Evolutionary conservation across 2,329 filamentous ascomycete species (phyloP), one percentile per base, ranked within the genome.

Genomic region (Pyrenophora teres): DNA sequence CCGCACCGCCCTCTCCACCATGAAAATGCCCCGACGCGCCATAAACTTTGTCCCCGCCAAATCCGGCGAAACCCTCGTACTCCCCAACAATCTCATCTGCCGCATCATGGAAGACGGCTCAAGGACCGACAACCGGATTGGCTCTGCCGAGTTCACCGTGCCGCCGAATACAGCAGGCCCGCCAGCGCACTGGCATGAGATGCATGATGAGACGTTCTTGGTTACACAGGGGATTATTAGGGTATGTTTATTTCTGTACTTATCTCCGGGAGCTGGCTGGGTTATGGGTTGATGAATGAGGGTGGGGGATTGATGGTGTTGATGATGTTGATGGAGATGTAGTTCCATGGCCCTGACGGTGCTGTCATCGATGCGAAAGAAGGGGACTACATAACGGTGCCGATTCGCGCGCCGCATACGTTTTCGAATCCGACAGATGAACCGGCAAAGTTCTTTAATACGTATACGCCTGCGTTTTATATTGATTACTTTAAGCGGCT

Each of bases 401-500:
- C 82, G 1, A 78, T 77, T 31, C 76, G 81, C 6, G 77, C 78
- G 10, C 81, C 82, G 8, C 81, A 84, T 62, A 83, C 80, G 0
- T 84, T 85, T 67, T 76, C 71, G 43, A 84, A 85, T 49, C 79
- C 82, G 0, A 78, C 76, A 37, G 78, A 82, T 40, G 75, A 80
- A 57, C 80, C 82, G 54, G 78, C 80, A 3, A 77, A 76, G 56
- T 81, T 85, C 64, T 77, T 83, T 73, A 84, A 83, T 63, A 84
- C 82, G 0, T 81, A 77, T 50, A 84, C 80, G 19, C 82, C 82
- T 0, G 78, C 78, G 2, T 83, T 81, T 58, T 83, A 83, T 59
- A 80, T 84, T 56, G 79, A 82, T 51, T 83, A 83, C 60, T 83
- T 84, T 68, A 81, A 80, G 70, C 69, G 82, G 37, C 59, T 83